Base-by-base conservation (phyloP, 306 rosid genomes). In the Vigna radiata region DNA sequence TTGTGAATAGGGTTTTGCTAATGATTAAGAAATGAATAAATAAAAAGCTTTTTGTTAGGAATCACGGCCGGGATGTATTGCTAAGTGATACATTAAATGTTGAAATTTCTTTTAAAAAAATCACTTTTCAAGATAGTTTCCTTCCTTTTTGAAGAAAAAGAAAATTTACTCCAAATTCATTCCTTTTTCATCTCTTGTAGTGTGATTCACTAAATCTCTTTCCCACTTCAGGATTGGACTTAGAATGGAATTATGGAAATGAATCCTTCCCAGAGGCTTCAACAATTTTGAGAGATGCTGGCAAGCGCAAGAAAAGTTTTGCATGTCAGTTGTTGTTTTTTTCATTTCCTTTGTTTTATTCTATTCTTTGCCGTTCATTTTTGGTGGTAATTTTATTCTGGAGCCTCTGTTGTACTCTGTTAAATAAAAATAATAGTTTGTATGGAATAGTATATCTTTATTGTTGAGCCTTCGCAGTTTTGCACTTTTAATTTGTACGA, bases 271-370 rank as follows among this genome's bases (percentile, higher is more conserved):
- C 81, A 49, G 60, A 80, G 85, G 83, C 85, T 81, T 64, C 79
- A 77, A 83, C 88, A 83, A 78, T 86, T 86, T 86, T 81, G 89
- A 80, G 83, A 72, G 87, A 77, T 74, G 75, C 83, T 86, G 79
- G 80, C 87, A 81, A 63, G 73, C 61, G 43, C 79, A 68, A 76
- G 73, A 59, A 72, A 77, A 77, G 78, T 77, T 78, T 77, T 72
- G 79, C 82, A 48, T 82, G 82, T 77, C 82, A 77, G 82, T 72
- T 46, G 8, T 33, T 72, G 46, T 70, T 58, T 67, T 60, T 36
- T 4, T 0, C 2, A 10, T 43, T 62, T 46, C 11, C 37, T 12
- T 77, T 44, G 54, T 64, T 81, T 70, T 63, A 37, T 39, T 64
- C 54, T 67, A 67, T 67, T 67, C 72, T 67, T 67, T 67, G 37